Base-by-base conservation (phyloP, 768 basidiomycete species). In the Pholiota microspora region DNA sequence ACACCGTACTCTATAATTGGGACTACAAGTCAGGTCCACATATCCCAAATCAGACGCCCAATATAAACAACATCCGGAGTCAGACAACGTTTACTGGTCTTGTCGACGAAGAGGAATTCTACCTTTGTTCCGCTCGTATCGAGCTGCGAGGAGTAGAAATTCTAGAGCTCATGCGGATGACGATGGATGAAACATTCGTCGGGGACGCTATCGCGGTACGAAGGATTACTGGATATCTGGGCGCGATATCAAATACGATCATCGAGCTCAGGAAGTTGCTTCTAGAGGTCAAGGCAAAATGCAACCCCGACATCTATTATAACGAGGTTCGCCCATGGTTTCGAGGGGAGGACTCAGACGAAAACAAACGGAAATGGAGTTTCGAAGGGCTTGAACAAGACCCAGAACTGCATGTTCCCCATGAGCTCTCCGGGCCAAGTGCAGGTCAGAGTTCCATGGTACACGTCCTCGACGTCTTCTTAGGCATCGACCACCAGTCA, bases 1-100 rank as follows among this genome's bases (percentile, higher is more conserved):
- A 97, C 67, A 88, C 87, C 32, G 94, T 98, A 5, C 78, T 98
- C 23, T 98, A 94, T 73, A 97, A 98, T 64, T 92, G 90, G 89
- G 57, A 71, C 58, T 76, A 69, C 50, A 65, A 47, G 12, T 49
- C 48, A 68, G 73, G 66, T 58, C 75, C 60, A 7, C 59, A 52
- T 12, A 18, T 45, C 16, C 49, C 53, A 5, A 55, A 51, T 35
- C 32, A 28, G 45, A 47, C 45, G 4, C 34, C 45, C 7, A 54
- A 56, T 25, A 47, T 69, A 59, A 71, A 83, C 56, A 85, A 93
- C 66, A 76, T 95, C 36, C 82, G 83, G 42, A 81, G 80, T 54
- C 77, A 78, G 57, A 85, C 84, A 1, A 74, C 83, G 44, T 98
- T 98, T 73, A 94, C 96, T 1, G 79, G 81, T 23, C 86, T 87